Conservation (phyloP, 495 filamentous ascomycete genomes). For the Penicillium bialowiezense region DNA sequence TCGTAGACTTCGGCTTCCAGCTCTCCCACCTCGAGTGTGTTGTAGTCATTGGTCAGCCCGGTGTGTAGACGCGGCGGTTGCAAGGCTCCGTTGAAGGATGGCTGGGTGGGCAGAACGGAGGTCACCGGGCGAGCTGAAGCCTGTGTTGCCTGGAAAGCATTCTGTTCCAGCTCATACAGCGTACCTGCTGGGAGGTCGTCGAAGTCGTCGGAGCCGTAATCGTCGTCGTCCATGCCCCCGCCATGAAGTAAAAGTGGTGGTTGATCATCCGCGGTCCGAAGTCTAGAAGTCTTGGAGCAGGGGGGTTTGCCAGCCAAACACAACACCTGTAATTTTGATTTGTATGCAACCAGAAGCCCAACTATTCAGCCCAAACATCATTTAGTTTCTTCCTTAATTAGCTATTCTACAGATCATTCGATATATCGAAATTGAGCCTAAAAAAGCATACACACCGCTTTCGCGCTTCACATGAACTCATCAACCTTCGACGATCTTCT, state of each 20-base stretch:
- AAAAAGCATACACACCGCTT: conserved; percentile 16
- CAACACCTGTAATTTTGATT: not conserved
- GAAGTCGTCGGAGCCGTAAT: conserved; percentile 64
- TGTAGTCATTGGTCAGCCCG: conserved; percentile 50
- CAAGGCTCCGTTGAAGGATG: conserved; percentile 15
- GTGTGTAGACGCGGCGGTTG: conserved; percentile 35
- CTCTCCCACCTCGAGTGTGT: conserved; percentile 54
- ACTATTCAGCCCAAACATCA: not conserved
- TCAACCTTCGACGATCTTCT: conserved; percentile 17
- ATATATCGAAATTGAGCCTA: not conserved
- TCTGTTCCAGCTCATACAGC: conserved; percentile 53
- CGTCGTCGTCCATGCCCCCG: conserved; percentile 61
- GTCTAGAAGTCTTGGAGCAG: not conserved
- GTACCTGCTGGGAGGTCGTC: conserved; percentile 53
- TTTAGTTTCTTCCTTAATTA: no score
- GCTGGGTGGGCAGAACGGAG: conserved; percentile 6
- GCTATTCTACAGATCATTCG: no score
- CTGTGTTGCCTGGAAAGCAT: conserved; percentile 53
- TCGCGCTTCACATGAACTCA: conserved; percentile 27
- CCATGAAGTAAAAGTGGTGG: conserved; percentile 33
- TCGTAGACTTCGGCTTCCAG: conserved; percentile 52
- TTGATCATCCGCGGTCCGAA: not conserved
- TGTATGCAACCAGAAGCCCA: not conserved
- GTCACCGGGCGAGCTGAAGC: conserved; percentile 8
- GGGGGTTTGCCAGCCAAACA: not conserved